phyloP scores from a whole-genome alignment of 1,284 basidiomycete species.

The Violaceomyces palustris region DNA sequence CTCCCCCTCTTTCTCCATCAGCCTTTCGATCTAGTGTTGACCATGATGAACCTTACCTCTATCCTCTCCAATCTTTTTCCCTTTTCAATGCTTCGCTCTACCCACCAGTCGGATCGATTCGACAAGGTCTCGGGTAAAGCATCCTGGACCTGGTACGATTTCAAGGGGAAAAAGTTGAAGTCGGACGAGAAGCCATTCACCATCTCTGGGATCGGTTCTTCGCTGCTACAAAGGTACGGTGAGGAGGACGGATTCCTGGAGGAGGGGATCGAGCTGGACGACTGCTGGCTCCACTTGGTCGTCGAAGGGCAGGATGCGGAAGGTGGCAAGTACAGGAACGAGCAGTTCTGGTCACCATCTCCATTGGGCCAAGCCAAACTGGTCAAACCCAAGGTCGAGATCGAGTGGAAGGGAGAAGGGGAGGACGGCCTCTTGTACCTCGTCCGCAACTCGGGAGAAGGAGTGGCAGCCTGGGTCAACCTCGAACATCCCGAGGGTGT shows the following conservation, averaged over 20 bases:
- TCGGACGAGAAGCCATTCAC: background rate
- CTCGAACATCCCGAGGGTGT: slow-evolving; percentile 61
- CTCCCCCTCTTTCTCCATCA: no score
- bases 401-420: slow-evolving; percentile 5
- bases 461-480: slow-evolving; percentile 55
- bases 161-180: slow-evolving; percentile 54
- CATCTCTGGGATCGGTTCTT: no score
- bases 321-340: slow-evolving; percentile 25
- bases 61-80: no score
- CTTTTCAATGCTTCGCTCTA: no score
- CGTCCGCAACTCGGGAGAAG: background rate
- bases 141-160: slow-evolving; percentile 11
- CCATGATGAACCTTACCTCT: background rate
- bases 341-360: background rate
- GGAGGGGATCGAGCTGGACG: slow-evolving; percentile 52
- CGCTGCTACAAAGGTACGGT: no score
- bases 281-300: slow-evolving; percentile 55
- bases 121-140: background rate
- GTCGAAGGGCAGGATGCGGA: slow-evolving; percentile 59
- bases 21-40: background rate
- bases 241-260: no score
- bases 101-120: slow-evolving; percentile 1
- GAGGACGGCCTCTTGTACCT: background rate
- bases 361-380: background rate
- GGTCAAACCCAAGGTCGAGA: background rate